Evolutionary conservation across 2,329 filamentous ascomycete genomes (phyloP).

Genomic region (Epichloe typhina): DNA sequence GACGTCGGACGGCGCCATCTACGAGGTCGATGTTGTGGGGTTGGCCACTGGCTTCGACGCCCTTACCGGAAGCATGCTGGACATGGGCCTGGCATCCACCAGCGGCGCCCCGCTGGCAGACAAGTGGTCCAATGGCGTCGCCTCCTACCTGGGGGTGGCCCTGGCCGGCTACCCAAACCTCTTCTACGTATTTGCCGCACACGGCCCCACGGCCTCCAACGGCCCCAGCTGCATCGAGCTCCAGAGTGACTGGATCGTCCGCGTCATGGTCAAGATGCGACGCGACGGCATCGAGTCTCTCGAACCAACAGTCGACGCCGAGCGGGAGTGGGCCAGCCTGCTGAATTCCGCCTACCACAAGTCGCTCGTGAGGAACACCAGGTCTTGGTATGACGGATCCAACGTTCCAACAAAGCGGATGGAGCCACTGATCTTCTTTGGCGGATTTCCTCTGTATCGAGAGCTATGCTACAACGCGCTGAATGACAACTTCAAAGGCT

Average conservation of each 20-base stretch:
- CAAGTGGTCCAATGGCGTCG: not conserved
- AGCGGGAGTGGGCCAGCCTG: not conserved
- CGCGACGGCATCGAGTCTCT: not conserved
- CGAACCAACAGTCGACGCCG: not conserved
- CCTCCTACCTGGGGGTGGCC: not conserved
- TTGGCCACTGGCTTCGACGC: conserved; percentile 30
- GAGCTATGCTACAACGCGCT: not conserved
- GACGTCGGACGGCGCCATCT: conserved; percentile 25
- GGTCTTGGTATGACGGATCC: conserved; percentile 1
- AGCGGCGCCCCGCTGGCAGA: not conserved
- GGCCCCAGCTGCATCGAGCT: conserved; percentile 8
- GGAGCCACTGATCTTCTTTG: conserved; percentile 1
- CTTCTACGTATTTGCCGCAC: conserved; percentile 6
- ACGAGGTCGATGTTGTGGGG: conserved; percentile 31
- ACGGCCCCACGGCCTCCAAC: conserved; percentile 8
- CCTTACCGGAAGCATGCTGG: not conserved
- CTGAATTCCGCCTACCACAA: not conserved
- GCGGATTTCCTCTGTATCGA: not conserved
- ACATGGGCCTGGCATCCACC: not conserved
- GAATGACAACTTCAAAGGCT: not conserved
- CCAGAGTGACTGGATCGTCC: conserved; percentile 3
- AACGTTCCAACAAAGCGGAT: not conserved
- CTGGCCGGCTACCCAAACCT: not conserved
- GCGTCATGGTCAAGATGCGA: not conserved
- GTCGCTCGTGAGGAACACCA: not conserved